Conservation (phyloP, 768 basidiomycete species). For the Daedalea quercina region DNA sequence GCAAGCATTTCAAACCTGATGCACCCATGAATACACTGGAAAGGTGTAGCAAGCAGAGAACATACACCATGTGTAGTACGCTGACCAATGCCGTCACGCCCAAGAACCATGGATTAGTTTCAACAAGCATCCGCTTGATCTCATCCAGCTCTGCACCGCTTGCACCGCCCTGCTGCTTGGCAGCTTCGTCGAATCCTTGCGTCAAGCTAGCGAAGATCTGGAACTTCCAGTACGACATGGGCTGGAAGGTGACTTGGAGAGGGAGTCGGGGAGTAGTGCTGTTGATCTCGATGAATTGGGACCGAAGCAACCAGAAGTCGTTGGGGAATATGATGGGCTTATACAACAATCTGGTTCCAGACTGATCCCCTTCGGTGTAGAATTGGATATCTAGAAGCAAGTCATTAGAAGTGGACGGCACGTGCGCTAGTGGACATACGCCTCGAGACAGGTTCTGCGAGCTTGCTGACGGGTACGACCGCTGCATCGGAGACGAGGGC, state of each 20-base stretch:
- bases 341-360: conserved; percentile 65
- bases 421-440: conserved; percentile 37
- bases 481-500: conserved; percentile 73
- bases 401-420: neutral
- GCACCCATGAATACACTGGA: conserved; percentile 8
- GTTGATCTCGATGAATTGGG: conserved; percentile 82
- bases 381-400: conserved; percentile 53
- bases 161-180: conserved; percentile 62
- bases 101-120: conserved; percentile 86
- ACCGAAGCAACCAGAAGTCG: conserved; percentile 89
- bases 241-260: conserved; percentile 75
- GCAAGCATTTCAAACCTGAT: conserved; percentile 89
- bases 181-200: conserved; percentile 80
- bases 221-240: conserved; percentile 84
- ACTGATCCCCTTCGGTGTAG: conserved; percentile 55
- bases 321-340: conserved; percentile 89
- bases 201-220: conserved; percentile 82
- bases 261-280: conserved; percentile 73
- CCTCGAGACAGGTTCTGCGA: conserved; percentile 55
- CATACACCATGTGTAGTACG: conserved; percentile 76
- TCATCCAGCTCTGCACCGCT: conserved; percentile 81
- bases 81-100: conserved; percentile 80
- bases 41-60: neutral
- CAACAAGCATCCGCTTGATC: conserved; percentile 88
- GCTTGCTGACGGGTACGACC: conserved; percentile 41